phyloP scores from a whole-genome alignment of 768 basidiomycete species.

The Mycena metata region DNA sequence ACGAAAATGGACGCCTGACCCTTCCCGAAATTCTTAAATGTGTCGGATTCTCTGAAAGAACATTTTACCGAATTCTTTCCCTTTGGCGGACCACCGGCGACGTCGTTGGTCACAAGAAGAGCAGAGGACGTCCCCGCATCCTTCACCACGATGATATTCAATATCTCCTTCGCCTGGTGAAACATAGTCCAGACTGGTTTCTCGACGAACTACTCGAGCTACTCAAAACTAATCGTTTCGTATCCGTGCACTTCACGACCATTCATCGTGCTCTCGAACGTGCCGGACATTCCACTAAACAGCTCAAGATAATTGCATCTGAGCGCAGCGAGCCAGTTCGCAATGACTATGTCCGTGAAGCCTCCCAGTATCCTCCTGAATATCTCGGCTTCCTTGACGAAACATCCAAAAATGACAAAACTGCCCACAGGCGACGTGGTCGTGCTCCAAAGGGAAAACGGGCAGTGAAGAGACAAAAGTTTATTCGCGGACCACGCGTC shows the following conservation, averaged over 20 bases:
- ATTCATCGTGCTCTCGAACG: slow-evolving; percentile 47
- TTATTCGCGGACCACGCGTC: slow-evolving; percentile 14
- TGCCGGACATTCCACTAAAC: slow-evolving; percentile 46
- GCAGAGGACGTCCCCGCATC: not conserved
- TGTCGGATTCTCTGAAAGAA: slow-evolving; percentile 8
- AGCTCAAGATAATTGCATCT: slow-evolving; percentile 48
- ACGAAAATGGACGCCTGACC: slow-evolving; percentile 5
- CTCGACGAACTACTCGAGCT: slow-evolving; percentile 49
- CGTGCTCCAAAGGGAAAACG: not conserved
- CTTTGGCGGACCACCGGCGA: slow-evolving; percentile 15
- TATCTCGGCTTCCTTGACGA: slow-evolving; percentile 54
- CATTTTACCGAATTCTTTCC: slow-evolving; percentile 6
- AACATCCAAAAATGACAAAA: slow-evolving; percentile 48
- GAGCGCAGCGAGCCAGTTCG: slow-evolving; percentile 46
- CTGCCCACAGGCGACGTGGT: slow-evolving; percentile 12
- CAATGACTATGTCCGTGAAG: slow-evolving; percentile 43
- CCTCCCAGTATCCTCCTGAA: slow-evolving; percentile 48
- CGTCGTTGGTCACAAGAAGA: not conserved
- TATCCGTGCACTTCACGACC: slow-evolving; percentile 49
- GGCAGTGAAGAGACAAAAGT: not conserved
- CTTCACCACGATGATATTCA: slow-evolving; percentile 38
- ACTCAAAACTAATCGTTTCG: slow-evolving; percentile 47
- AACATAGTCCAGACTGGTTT: slow-evolving; percentile 47
- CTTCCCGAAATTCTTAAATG: slow-evolving; percentile 11
- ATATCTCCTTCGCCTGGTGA: slow-evolving; percentile 42